Evolutionary conservation across 495 filamentous ascomycete genomes (phyloP).

Genomic region (Acidiella bohemica): DNA sequence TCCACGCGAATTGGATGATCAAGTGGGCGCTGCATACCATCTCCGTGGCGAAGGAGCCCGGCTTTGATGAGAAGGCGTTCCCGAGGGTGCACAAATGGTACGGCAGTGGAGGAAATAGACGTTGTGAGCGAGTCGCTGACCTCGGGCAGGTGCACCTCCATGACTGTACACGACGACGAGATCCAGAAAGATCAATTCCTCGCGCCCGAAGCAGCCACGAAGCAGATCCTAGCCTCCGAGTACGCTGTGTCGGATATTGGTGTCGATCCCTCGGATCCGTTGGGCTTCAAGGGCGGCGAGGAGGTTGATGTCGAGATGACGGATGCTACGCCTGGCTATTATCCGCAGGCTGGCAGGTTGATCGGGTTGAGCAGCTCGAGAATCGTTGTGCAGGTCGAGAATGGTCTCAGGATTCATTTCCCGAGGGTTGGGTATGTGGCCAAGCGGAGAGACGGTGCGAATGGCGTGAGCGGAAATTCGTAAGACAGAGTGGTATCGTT

Average conservation of each 20-base stretch:
- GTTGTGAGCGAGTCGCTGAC: neutral
- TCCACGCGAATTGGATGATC: conserved; percentile 17
- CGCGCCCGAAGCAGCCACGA: conserved; percentile 2
- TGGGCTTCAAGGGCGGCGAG: conserved; percentile 5
- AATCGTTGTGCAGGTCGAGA: conserved; percentile 9
- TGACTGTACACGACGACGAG: conserved; percentile 6
- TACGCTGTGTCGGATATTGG: conserved; percentile 6
- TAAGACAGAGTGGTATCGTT: too few relatives aligned
- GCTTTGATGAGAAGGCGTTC: conserved; percentile 10
- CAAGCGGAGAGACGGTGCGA: too few relatives aligned
- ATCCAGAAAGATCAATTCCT: conserved; percentile 5
- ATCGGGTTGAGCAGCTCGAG: conserved; percentile 4
- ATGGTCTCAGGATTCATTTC: conserved; percentile 8
- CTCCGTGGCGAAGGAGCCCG: conserved; percentile 13
- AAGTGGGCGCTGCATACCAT: conserved; percentile 14
- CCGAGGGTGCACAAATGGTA: conserved; percentile 12
- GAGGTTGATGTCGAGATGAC: conserved; percentile 7
- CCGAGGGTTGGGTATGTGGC: conserved; percentile 8
- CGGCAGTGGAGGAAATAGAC: too few relatives aligned
- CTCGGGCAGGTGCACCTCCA: neutral
- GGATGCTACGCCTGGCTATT: conserved; percentile 9
- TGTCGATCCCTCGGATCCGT: conserved; percentile 5
- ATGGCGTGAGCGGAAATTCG: too few relatives aligned
- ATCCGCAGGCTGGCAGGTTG: conserved; percentile 6
- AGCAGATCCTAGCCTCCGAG: conserved; percentile 3